Conservation (phyloP, 2,329 filamentous ascomycete genomes). For the Ustulina deusta region DNA sequence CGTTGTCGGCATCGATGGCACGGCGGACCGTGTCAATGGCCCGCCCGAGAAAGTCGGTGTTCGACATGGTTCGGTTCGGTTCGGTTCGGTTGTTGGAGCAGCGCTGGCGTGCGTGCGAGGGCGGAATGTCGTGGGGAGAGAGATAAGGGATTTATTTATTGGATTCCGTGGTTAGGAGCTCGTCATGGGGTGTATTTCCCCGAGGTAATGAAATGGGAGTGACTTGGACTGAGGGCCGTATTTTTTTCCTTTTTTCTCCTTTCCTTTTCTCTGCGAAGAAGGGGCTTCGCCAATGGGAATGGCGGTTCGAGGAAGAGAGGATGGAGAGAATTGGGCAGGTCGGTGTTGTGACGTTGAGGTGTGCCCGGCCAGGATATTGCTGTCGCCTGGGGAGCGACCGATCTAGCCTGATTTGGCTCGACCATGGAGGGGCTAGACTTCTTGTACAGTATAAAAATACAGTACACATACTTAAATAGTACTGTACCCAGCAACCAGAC, state of each 20-base stretch:
- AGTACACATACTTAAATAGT: background rate
- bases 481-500: background rate
- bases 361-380: constrained; percentile 30
- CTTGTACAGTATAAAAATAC: background rate
- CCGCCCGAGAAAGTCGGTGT: constrained; percentile 95
- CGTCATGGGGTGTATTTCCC: background rate
- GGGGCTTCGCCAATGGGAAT: constrained; percentile 17
- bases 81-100: background rate
- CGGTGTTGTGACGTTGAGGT: constrained; percentile 37
- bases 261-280: background rate
- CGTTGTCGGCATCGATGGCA: constrained; percentile 95
- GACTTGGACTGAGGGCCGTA: no score
- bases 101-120: constrained; percentile 17
- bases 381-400: constrained; percentile 30
- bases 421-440: constrained; percentile 29
- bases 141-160: constrained; percentile 10
- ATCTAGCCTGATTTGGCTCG: constrained; percentile 33
- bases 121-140: constrained; percentile 8
- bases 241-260: background rate
- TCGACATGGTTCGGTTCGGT: constrained; percentile 74
- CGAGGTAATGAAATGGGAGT: background rate
- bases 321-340: constrained; percentile 14
- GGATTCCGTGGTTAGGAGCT: background rate
- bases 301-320: constrained; percentile 14
- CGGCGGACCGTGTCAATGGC: constrained; percentile 98